Percentiles rank a stretch among this genome's conserved stretches.
Evolutionary conservation across 2,329 filamentous ascomycete species (phyloP).

Genomic region (Tolypocladium sp.): DNA sequence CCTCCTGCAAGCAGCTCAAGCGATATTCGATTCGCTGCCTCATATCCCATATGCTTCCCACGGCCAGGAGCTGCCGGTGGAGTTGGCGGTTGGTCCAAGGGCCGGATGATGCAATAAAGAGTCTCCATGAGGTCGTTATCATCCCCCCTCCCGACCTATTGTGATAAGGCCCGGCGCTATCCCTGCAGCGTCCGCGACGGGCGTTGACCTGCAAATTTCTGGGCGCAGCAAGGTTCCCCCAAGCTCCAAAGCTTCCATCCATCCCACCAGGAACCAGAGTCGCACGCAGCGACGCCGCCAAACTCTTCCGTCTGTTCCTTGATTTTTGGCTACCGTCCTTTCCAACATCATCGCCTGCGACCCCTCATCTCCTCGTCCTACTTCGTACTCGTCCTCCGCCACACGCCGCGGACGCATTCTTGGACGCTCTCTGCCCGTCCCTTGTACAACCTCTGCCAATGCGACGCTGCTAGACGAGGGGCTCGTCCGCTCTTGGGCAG

Average conservation of each 20-base stretch:
- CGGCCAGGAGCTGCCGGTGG: neutral
- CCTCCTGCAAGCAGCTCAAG: neutral
- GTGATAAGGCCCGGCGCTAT: neutral
- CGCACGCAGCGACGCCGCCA: neutral
- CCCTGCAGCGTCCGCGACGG: too few species aligned
- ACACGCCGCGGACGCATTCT: neutral
- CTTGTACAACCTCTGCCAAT: neutral
- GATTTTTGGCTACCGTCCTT: neutral
- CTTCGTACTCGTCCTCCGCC: neutral
- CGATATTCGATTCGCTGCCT: neutral
- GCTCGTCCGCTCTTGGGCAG: constrained; percentile 1
- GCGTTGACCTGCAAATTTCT: neutral
- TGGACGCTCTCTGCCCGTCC: neutral
- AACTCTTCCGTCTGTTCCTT: neutral
- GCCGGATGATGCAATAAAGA: neutral
- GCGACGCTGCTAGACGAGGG: neutral
- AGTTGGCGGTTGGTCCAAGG: neutral
- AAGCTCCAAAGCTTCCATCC: neutral
- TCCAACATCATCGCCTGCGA: neutral
- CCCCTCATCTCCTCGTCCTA: neutral
- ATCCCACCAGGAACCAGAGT: neutral
- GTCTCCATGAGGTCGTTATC: neutral
- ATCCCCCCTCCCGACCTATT: neutral
- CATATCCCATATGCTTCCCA: neutral
- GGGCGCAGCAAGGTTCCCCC: neutral